A percentile compares a stretch with the other conserved stretches of the same genome.
These are phyloP conservation scores for Erythrophleum fordii DNA, from an alignment of 306 rosid genomes.

Conservation along the genomic window DNA sequence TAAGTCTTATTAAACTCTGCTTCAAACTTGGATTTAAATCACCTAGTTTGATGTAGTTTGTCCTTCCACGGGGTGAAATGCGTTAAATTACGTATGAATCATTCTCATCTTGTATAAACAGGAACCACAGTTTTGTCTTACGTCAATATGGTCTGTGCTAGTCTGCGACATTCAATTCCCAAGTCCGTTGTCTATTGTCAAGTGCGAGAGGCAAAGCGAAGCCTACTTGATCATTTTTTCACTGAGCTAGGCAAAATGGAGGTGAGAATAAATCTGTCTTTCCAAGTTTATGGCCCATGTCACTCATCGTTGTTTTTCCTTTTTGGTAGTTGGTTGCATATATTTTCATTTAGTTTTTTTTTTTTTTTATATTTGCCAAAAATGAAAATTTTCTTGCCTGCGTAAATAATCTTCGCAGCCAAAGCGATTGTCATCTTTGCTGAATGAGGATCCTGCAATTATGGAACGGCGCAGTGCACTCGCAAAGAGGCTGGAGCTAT, in stretches of 20 bases:
- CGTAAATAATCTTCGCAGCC: conserved; percentile 46
- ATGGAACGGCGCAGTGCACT: conserved; percentile 86
- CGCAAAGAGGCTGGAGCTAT: conserved; percentile 83
- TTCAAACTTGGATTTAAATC: neutral
- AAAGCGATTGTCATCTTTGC: conserved; percentile 70
- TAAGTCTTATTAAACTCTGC: conserved; percentile 34
- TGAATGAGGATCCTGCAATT: conserved; percentile 93
- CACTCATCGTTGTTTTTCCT: neutral
- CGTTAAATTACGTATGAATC: neutral
- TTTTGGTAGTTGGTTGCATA: neutral
- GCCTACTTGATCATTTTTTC: conserved; percentile 84
- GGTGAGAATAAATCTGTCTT: conserved; percentile 44
- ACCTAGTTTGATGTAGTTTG: neutral
- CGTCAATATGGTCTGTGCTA: conserved; percentile 83
- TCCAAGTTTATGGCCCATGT: neutral
- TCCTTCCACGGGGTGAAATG: neutral
- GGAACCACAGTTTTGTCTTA: conserved; percentile 81
- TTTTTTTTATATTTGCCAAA: neutral
- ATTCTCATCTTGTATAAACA: conserved; percentile 40
- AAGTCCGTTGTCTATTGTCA: conserved; percentile 88
- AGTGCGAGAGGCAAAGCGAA: conserved; percentile 90
- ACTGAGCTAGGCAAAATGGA: conserved; percentile 83
- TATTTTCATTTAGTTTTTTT: neutral
- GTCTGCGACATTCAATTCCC: conserved; percentile 80
- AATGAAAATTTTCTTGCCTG: neutral